Evolutionary conservation across 305 asterid species (phyloP).

Genomic region (Solanum chacoense): DNA sequence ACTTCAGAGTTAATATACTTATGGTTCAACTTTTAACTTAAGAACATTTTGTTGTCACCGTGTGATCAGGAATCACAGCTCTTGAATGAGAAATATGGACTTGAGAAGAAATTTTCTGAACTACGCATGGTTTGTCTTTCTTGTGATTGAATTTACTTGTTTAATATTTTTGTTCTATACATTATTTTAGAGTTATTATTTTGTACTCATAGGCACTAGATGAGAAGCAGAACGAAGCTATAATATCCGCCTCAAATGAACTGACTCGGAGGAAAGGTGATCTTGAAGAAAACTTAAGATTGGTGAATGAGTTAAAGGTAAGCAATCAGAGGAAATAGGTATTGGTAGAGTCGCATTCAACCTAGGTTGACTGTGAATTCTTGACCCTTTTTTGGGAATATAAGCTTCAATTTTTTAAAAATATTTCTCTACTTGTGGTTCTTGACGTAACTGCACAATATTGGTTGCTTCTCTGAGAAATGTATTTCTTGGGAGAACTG

Average conservation of each 20-base stretch:
- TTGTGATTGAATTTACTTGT: not conserved
- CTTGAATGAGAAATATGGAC: constrained; percentile 70
- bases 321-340: not conserved
- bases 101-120: constrained; percentile 80
- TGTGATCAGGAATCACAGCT: constrained; percentile 63
- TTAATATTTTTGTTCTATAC: not conserved
- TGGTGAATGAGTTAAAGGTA: constrained; percentile 86
- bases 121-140: constrained; percentile 64
- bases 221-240: constrained; percentile 86
- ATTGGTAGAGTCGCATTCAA: not conserved
- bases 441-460: not conserved
- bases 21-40: not conserved
- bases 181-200: not conserved
- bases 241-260: constrained; percentile 75
- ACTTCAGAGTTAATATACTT: not conserved
- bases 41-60: constrained; percentile 8
- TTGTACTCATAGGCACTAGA: constrained; percentile 65
- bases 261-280: constrained; percentile 82
- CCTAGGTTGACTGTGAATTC: not conserved
- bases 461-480: not conserved
- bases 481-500: not conserved
- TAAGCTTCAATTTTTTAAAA: not conserved
- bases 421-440: not conserved
- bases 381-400: not conserved
- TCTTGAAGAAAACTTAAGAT: constrained; percentile 84